Conservation (phyloP, 1,284 basidiomycete genomes). For the Cryptococcus hybrid region DNA sequence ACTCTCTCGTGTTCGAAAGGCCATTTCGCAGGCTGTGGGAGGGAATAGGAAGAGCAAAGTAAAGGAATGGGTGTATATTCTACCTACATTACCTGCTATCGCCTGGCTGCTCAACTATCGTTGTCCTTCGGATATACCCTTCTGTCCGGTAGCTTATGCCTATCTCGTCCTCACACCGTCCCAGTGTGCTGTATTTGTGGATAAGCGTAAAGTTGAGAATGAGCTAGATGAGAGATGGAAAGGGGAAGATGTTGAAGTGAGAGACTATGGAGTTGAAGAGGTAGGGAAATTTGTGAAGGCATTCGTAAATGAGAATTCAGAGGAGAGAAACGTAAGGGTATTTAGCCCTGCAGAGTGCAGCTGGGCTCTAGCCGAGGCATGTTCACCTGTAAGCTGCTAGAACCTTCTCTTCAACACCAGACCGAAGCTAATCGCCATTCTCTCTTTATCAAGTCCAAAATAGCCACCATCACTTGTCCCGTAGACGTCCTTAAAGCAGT, state of each 20-base stretch:
- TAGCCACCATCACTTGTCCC: slow-evolving; percentile 30
- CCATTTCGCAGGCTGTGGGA: slow-evolving; percentile 40
- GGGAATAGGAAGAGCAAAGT: slow-evolving; percentile 4
- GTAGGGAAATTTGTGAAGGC: slow-evolving; percentile 68
- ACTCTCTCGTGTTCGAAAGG: slow-evolving; percentile 28
- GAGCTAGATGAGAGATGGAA: slow-evolving; percentile 34
- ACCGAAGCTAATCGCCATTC: neutral
- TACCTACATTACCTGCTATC: slow-evolving; percentile 52
- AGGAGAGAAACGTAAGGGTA: slow-evolving; percentile 24
- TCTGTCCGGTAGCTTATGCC: slow-evolving; percentile 81
- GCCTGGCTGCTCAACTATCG: slow-evolving; percentile 81
- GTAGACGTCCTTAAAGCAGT: slow-evolving; percentile 78
- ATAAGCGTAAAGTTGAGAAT: slow-evolving; percentile 38
- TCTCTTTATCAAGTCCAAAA: neutral
- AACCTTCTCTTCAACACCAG: neutral
- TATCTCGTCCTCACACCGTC: slow-evolving; percentile 72
- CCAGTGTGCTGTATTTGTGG: slow-evolving; percentile 39
- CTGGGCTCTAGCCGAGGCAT: slow-evolving; percentile 42
- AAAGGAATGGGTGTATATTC: slow-evolving; percentile 42
- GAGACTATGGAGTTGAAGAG: slow-evolving; percentile 62
- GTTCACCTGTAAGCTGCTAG: slow-evolving; percentile 26
- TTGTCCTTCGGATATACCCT: slow-evolving; percentile 70
- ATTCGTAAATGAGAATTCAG: neutral
- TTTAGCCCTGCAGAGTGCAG: slow-evolving; percentile 34
- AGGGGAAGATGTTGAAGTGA: slow-evolving; percentile 59